phyloP scores from a whole-genome alignment of 768 basidiomycete species.

The Phaeotremella skinneri region DNA sequence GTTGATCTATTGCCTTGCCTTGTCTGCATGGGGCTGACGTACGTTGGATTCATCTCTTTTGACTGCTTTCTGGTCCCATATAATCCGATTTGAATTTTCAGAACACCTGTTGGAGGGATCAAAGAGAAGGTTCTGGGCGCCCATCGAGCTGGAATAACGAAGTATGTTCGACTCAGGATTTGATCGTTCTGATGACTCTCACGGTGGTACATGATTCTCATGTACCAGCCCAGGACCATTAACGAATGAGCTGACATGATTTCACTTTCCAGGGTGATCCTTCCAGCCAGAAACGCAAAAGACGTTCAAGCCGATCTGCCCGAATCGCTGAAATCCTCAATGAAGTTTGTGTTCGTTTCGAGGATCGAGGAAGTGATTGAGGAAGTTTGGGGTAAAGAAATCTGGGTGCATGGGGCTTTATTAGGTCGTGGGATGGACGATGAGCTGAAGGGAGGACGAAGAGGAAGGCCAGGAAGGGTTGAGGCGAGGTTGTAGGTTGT shows the following conservation, averaged over 20 bases:
- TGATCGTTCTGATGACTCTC: not conserved
- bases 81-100: conserved; percentile 5
- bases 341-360: conserved; percentile 78
- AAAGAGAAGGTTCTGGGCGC: conserved; percentile 85
- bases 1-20: not conserved
- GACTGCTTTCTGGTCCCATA: conserved; percentile 72
- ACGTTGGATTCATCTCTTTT: conserved; percentile 51
- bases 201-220: not conserved
- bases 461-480: conserved; percentile 6
- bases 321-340: conserved; percentile 65
- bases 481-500: conserved; percentile 33
- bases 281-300: conserved; percentile 79
- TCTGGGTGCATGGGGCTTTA: conserved; percentile 17
- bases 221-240: not conserved
- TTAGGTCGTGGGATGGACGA: not conserved
- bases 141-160: conserved; percentile 74
- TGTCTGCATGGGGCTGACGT: not conserved
- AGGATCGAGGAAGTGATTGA: conserved; percentile 77
- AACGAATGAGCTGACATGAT: not conserved
- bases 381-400: conserved; percentile 55
- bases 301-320: conserved; percentile 80
- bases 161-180: conserved; percentile 15
- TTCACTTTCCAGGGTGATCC: conserved; percentile 61
- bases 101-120: conserved; percentile 67
- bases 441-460: not conserved